Conservation (phyloP, 768 basidiomycete species). For the Lactarius hengduanensis region DNA sequence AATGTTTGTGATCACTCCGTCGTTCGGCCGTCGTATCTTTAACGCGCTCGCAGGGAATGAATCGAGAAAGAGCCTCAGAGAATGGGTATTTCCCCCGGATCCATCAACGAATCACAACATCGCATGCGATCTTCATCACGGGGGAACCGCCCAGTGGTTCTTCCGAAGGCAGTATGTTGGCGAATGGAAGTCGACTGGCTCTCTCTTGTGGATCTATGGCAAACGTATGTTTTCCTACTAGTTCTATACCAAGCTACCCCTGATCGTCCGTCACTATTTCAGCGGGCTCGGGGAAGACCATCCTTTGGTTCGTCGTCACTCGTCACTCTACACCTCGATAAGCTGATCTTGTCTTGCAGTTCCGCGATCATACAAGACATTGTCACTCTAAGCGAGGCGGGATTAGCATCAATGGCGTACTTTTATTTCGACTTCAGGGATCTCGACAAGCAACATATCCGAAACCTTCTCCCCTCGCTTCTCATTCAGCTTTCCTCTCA, state of each 20-base stretch:
- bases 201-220: background rate
- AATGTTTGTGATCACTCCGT: background rate
- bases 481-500: no score
- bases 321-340: background rate
- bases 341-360: background rate
- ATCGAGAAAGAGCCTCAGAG: background rate
- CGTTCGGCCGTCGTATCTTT: background rate
- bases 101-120: background rate
- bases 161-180: background rate
- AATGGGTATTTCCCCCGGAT: background rate
- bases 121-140: background rate
- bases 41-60: background rate
- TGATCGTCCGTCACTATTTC: background rate
- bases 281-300: no score
- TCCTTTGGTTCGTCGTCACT: no score
- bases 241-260: background rate
- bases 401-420: no score
- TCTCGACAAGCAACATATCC: no score
- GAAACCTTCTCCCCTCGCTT: no score
- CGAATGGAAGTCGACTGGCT: background rate
- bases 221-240: background rate
- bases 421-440: no score
- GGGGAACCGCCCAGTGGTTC: background rate
- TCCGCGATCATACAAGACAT: background rate
- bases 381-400: background rate